phyloP scores from a whole-genome alignment of 768 basidiomycete genomes.

The Rossbeevera mucosa region DNA sequence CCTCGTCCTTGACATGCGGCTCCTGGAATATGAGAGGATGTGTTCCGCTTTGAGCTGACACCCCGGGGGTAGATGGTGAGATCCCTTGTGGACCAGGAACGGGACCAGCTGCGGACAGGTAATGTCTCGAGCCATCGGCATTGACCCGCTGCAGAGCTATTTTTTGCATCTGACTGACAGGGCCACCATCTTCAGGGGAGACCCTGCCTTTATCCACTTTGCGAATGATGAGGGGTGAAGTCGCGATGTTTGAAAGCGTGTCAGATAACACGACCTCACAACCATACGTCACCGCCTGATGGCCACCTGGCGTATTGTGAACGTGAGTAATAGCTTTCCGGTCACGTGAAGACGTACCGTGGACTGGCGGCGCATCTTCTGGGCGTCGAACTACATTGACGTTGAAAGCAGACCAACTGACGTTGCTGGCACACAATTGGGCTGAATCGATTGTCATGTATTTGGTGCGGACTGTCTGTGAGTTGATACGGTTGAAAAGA shows the following conservation, averaged over 20 bases:
- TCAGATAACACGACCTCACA: slow-evolving; percentile 85
- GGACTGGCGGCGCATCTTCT: slow-evolving; percentile 55
- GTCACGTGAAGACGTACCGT: slow-evolving; percentile 62
- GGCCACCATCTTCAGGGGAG: slow-evolving; percentile 83
- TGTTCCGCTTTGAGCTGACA: slow-evolving; percentile 71
- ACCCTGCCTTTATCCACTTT: slow-evolving; percentile 91
- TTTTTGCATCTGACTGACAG: slow-evolving; percentile 96
- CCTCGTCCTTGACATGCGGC: slow-evolving; percentile 76
- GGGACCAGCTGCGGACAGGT: slow-evolving; percentile 84
- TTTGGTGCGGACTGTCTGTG: slow-evolving; percentile 94
- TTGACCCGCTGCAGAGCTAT: slow-evolving; percentile 85
- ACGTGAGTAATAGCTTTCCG: slow-evolving; percentile 36
- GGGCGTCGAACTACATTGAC: slow-evolving; percentile 82
- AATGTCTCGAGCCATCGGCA: slow-evolving; percentile 78
- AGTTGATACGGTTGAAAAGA: slow-evolving; percentile 94
- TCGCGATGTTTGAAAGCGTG: slow-evolving; percentile 78
- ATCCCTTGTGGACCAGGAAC: slow-evolving; percentile 72
- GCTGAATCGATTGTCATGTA: slow-evolving; percentile 92
- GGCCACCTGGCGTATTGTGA: slow-evolving; percentile 48
- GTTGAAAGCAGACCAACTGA: slow-evolving; percentile 91
- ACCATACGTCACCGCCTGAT: slow-evolving; percentile 87
- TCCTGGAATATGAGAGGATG: slow-evolving; percentile 77
- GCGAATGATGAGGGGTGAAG: slow-evolving; percentile 80
- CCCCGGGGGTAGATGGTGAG: slow-evolving; percentile 67
- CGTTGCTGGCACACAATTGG: slow-evolving; percentile 82